Evolutionary conservation across 2,329 filamentous ascomycete genomes (phyloP), one percentile per base, ranked within the genome.

Genomic region (Colletotrichum musicola): DNA sequence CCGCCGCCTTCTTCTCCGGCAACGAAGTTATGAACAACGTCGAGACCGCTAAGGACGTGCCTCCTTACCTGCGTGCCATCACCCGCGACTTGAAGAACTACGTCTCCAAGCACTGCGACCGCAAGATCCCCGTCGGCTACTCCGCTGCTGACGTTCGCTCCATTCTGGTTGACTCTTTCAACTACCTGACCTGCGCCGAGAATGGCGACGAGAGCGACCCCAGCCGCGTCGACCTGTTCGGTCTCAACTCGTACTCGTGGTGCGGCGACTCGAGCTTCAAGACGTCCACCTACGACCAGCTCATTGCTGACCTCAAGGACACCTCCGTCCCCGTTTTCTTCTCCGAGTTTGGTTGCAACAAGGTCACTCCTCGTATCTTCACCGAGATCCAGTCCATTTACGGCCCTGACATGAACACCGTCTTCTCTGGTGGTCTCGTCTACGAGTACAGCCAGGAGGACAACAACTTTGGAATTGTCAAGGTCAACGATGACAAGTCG

Each of bases 51-150:
- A 80, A 83, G 61, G 80, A 79, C 61, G 89, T 88, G 40, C 91
- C 92, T 49, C 90, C 89, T n/a, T 95, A 93, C 78, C 84, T 91
- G 73, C 86, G 89, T 80, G 92, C 92, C 71, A 88, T 93, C 71
- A 94, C 91, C 54, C 90, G 92, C 75, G 92, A 95, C 80, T 85
- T 95, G 78, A 94, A 93, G 85, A 91, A 90, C 77, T 95, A 95
- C 84, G 90, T 94, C 81, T 88, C 89, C 80, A 90, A 89, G 76
- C 88, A 92, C 76, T 82, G 87, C 69, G 85, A 89, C 76, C 91
- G 92, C 73, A 74, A 81, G 69, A 92, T 95, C 72, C 92, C 92
- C 22, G 91, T 94, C 66, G 92, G 92, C 51, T 95, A 95, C 85
- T 94, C 92, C 6, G 92, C 92, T 68, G 92, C 92, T 56, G 92